Percentiles rank a stretch among this genome's conserved stretches.
Evolutionary conservation across 352 stramenopile genomes (phyloP).

Genomic region (Phytophthora tubulina): DNA sequence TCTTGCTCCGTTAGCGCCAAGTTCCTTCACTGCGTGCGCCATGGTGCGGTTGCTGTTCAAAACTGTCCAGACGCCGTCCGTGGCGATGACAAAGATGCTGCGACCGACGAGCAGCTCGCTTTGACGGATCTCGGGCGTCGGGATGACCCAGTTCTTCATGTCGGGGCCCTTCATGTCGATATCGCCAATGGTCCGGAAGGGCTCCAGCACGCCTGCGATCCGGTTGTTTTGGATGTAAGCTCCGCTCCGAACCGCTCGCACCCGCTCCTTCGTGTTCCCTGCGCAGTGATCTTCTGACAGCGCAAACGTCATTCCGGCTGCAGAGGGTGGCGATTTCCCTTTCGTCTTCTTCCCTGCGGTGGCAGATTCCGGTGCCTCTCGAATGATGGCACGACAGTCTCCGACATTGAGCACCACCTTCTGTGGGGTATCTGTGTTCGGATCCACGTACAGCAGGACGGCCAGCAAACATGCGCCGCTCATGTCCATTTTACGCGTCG

Average conservation of each 20-base stretch:
- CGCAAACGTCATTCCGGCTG: slow-evolving; percentile 30
- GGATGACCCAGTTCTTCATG: slow-evolving; percentile 82
- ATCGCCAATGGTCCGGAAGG: slow-evolving; percentile 88
- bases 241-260: slow-evolving; percentile 67
- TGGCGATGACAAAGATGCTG: slow-evolving; percentile 72
- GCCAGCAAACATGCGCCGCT: slow-evolving; percentile 76
- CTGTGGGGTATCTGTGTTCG: slow-evolving; percentile 41
- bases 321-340: slow-evolving; percentile 3
- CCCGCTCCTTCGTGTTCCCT: slow-evolving; percentile 61
- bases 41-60: slow-evolving; percentile 72
- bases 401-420: slow-evolving; percentile 79
- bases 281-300: slow-evolving; percentile 83
- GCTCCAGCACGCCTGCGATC: slow-evolving; percentile 81
- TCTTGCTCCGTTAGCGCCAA: slow-evolving; percentile 30
- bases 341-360: slow-evolving; percentile 16
- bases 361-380: slow-evolving; percentile 35
- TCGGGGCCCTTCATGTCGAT: slow-evolving; percentile 80
- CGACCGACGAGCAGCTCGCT: slow-evolving; percentile 53
- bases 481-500: slow-evolving; percentile 52
- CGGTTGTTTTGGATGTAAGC: slow-evolving; percentile 75
- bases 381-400: slow-evolving; percentile 74
- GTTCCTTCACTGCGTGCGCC: slow-evolving; percentile 50
- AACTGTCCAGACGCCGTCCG: slow-evolving; percentile 80
- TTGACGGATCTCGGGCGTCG: slow-evolving; percentile 71
- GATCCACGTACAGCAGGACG: slow-evolving; percentile 62